Conservation (phyloP, 345 rosid species). For the Microcos paniculata region DNA sequence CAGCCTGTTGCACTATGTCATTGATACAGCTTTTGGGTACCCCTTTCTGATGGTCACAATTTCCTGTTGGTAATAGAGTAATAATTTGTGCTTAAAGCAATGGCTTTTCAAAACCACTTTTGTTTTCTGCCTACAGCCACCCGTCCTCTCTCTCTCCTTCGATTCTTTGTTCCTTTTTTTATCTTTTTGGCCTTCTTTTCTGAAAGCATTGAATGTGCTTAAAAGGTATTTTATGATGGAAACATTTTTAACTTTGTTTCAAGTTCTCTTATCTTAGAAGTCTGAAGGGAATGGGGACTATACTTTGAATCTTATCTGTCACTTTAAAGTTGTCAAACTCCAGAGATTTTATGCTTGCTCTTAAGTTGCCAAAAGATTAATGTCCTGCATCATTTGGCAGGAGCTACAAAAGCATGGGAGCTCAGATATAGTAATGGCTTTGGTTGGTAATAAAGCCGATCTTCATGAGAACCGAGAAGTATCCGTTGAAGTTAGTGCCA, state of each 20-base stretch:
- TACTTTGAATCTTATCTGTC: neutral
- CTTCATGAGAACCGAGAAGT: slow-evolving; percentile 88
- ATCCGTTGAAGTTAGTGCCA: slow-evolving; percentile 53
- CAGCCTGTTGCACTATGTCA: neutral
- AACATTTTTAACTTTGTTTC: neutral
- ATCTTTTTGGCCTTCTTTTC: neutral
- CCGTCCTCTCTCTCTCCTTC: neutral
- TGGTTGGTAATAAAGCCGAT: slow-evolving; percentile 98
- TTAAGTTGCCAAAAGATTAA: neutral
- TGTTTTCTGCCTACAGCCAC: neutral
- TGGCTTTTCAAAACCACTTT: neutral
- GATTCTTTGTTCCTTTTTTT: neutral
- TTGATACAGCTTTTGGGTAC: neutral
- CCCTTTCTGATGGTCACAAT: neutral
- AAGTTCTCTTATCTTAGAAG: neutral
- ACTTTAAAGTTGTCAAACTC: neutral
- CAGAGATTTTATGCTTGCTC: neutral
- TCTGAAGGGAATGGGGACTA: neutral
- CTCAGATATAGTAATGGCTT: slow-evolving; percentile 92
- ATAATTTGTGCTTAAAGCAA: neutral
- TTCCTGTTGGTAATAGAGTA: neutral
- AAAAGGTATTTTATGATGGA: neutral
- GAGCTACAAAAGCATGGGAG: slow-evolving; percentile 97
- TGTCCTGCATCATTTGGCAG: slow-evolving; percentile 41
- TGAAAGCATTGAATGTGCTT: neutral